Conservation (phyloP, 2,329 filamentous ascomycete species). For the Paecilomyces formosus region DNA sequence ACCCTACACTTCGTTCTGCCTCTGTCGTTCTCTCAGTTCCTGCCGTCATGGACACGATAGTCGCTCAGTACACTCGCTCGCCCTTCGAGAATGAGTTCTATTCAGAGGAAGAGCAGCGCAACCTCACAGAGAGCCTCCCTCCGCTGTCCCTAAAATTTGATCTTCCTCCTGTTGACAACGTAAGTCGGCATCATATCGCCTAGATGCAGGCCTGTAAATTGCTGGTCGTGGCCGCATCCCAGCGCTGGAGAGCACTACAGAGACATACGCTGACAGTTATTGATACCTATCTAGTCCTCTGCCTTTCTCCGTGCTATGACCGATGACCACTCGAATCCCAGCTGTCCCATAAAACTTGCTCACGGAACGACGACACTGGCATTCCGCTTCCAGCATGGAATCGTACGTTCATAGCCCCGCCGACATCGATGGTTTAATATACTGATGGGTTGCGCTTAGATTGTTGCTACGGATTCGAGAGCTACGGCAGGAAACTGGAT, state of each 20-base stretch:
- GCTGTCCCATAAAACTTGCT: slow-evolving; percentile 98
- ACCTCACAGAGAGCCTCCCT: slow-evolving; percentile 62
- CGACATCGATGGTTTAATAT: background rate
- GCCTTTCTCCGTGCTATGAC: slow-evolving; percentile 95
- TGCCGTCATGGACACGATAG: slow-evolving; percentile 75
- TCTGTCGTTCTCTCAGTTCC: slow-evolving; percentile 1
- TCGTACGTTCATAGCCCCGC: slow-evolving; percentile 38
- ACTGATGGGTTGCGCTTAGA: slow-evolving; percentile 31
- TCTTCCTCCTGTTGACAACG: slow-evolving; percentile 85
- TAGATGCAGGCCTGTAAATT: background rate
- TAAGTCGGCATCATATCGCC: slow-evolving; percentile 40
- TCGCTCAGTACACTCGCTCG: slow-evolving; percentile 82
- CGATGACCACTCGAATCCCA: slow-evolving; percentile 93
- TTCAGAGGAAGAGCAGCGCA: slow-evolving; percentile 64
- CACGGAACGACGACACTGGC: slow-evolving; percentile 97
- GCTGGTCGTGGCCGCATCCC: background rate
- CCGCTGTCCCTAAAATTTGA: slow-evolving; percentile 87
- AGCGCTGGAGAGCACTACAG: slow-evolving; percentile 1
- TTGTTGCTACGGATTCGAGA: slow-evolving; percentile 95
- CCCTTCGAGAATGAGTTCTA: slow-evolving; percentile 66
- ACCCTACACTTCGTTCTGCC: slow-evolving; percentile 5
- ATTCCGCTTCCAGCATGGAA: slow-evolving; percentile 96
- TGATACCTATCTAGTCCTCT: slow-evolving; percentile 55
- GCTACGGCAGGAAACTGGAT: slow-evolving; percentile 99
- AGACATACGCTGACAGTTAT: background rate